A percentile compares a stretch with the other conserved stretches of the same genome.
phyloP scores from a whole-genome alignment of 345 rosid genomes.

The Cardiospermum halicacabum region DNA sequence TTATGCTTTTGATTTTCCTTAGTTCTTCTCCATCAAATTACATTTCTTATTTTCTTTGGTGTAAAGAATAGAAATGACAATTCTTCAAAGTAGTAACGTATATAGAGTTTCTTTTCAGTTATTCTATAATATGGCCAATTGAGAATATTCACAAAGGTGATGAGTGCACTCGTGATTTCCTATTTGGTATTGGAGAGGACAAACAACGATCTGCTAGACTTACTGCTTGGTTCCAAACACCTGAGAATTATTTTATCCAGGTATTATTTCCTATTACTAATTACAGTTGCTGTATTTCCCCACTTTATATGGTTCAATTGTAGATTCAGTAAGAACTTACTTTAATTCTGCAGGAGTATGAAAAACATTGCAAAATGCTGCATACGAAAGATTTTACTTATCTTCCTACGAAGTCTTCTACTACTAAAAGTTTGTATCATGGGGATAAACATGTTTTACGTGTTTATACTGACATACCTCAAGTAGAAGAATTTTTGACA shows the following conservation, averaged over 20 bases:
- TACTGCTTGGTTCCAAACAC: conserved; percentile 89
- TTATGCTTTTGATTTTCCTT: neutral
- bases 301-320: conserved; percentile 6
- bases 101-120: conserved; percentile 40
- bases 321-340: conserved; percentile 11
- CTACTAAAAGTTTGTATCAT: conserved; percentile 28
- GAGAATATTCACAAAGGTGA: conserved; percentile 50
- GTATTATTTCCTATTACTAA: conserved; percentile 28
- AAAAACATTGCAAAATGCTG: conserved; percentile 50
- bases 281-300: conserved; percentile 8
- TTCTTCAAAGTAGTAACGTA: conserved; percentile 9
- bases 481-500: conserved; percentile 72
- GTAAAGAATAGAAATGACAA: neutral
- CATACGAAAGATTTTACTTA: conserved; percentile 31
- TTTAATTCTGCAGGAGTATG: conserved; percentile 50
- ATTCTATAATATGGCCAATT: conserved; percentile 80
- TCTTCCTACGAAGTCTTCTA: conserved; percentile 29
- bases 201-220: conserved; percentile 91
- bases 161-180: conserved; percentile 86
- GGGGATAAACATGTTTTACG: conserved; percentile 46
- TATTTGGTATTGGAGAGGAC: conserved; percentile 86
- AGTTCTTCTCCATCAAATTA: neutral
- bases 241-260: conserved; percentile 66
- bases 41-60: neutral
- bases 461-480: conserved; percentile 90